Evolutionary conservation across 345 rosid species (phyloP).

Genomic region (Aquilaria malaccensis): DNA sequence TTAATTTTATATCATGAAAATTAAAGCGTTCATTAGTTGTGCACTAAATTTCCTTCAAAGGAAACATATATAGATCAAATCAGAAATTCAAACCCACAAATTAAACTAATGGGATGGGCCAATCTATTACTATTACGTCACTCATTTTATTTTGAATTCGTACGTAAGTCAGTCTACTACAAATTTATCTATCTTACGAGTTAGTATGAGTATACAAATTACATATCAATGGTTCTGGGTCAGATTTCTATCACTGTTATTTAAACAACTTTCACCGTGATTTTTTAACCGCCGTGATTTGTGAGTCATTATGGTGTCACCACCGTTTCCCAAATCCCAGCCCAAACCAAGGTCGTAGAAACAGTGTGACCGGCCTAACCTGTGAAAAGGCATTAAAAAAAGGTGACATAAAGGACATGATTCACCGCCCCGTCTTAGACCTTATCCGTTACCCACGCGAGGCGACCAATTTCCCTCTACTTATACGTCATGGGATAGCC

Average conservation of each 20-base stretch:
- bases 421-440: constrained; percentile 13
- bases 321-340: background rate
- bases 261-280: background rate
- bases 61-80: too few relatives aligned
- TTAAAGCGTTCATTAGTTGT: too few relatives aligned
- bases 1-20: too few relatives aligned
- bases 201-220: background rate
- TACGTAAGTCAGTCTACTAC: background rate
- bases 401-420: background rate
- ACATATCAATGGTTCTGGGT: background rate
- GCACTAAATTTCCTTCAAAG: too few relatives aligned
- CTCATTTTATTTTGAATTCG: too few relatives aligned
- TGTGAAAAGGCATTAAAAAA: constrained; percentile 6
- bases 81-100: too few relatives aligned
- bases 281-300: background rate
- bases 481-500: background rate
- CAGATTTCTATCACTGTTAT: background rate
- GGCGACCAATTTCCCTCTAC: background rate
- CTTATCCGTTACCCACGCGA: constrained; percentile 14
- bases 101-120: too few relatives aligned
- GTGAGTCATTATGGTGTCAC: too few relatives aligned
- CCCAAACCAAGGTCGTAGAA: background rate
- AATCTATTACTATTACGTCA: too few relatives aligned
- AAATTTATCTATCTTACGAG: background rate
- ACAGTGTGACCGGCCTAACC: constrained; percentile 19